Evolutionary conservation across 1,139 yeast genomes (phyloP), one percentile per base, ranked within the genome.

Genomic region (Pichia sp.): DNA sequence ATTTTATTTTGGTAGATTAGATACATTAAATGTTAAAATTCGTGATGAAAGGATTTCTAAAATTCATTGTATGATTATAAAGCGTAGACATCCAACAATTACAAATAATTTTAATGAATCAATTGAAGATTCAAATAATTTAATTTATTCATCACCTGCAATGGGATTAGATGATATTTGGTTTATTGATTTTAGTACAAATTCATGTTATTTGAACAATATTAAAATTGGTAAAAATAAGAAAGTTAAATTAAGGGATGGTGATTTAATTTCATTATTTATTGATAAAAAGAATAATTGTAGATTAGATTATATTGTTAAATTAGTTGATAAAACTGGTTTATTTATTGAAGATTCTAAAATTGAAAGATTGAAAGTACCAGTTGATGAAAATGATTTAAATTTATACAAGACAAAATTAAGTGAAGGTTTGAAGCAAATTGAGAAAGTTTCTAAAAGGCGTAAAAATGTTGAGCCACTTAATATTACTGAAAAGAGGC

Each of bases 41-140:
- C 67, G 72, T 31, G 96, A 88, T 52, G 82, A 74, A 51, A 66
- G 96, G 39, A 72, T 89, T 53, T 88, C 96, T 2, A 84, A 86
- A 49, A 69, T 81, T 4, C 97, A 91, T 58, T 88, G 96, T 57
- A 66, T 79, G 31, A 64, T 91, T 14, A 57, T 69, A 41, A 75
- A 79, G 52, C 70, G 73, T 46, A 65, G 83, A 41, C 84, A 79
- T 53, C 78, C 80, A 0, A 70, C 72, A 9, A 28, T 35, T 8
- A 43, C 35, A 5, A 25, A 26, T 11, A 30, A 35, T n/a, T 7
- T 12, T n/a, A 18, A 26, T 14, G 19, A 21, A 14, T 22, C 28
- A 4, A 22, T 26, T 26, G 41, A 34, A 18, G 24, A 25, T 24
- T 38, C 35, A 2, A 8, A 7, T 18, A 14, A n/a, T 18, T 8